Evolutionary conservation across 2,329 filamentous ascomycete species (phyloP).

Genomic region (Fusarium sp.): DNA sequence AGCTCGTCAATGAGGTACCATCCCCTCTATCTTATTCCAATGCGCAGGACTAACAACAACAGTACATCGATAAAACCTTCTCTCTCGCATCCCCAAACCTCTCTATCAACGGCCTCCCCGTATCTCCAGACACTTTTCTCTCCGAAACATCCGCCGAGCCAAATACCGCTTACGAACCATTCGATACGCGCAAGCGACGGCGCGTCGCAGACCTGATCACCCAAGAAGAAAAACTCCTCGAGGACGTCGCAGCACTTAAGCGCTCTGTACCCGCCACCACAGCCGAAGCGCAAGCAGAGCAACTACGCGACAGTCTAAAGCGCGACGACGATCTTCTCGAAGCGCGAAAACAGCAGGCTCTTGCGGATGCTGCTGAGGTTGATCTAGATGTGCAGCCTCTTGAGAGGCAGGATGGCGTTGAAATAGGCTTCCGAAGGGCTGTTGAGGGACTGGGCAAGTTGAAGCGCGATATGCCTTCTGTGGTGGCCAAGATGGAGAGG

Average conservation of each 20-base stretch:
- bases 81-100: conserved; percentile 68
- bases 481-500: conserved; percentile 73
- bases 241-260: conserved; percentile 71
- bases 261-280: conserved; percentile 60
- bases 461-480: conserved; percentile 70
- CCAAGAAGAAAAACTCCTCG: conserved; percentile 72
- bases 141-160: conserved; percentile 33
- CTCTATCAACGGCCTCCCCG: conserved; percentile 69
- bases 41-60: not conserved
- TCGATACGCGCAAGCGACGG: conserved; percentile 68
- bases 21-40: not conserved
- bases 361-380: conserved; percentile 32
- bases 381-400: conserved; percentile 50
- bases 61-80: conserved; percentile 74
- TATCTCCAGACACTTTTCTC: conserved; percentile 56
- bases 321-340: conserved; percentile 61
- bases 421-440: conserved; percentile 58
- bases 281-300: conserved; percentile 56
- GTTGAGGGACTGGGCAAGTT: conserved; percentile 63
- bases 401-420: conserved; percentile 58
- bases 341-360: conserved; percentile 36
- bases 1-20: conserved; percentile 67
- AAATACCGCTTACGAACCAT: conserved; percentile 65
- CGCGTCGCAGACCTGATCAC: conserved; percentile 69
- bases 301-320: conserved; percentile 52